Percentiles rank a stretch among this genome's conserved stretches.
Evolutionary conservation across 495 filamentous ascomycete species (phyloP).

Genomic region (Hypoxylon lienhwacheense): DNA sequence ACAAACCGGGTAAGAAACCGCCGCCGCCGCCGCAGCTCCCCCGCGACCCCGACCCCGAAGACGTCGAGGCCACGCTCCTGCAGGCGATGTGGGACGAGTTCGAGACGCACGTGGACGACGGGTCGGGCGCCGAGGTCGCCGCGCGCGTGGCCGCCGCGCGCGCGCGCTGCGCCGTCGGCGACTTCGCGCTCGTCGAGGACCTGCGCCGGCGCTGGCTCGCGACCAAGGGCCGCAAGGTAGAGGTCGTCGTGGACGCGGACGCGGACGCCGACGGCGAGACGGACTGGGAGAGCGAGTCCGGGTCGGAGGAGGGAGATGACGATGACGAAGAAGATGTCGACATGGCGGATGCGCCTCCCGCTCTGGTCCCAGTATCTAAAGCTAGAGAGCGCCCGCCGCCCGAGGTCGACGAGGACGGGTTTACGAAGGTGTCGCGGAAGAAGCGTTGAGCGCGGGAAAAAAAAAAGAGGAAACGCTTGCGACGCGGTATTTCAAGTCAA

Average conservation of each 20-base stretch:
- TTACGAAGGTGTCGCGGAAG: slow-evolving; percentile 82
- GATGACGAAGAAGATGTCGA: slow-evolving; percentile 66
- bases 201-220: slow-evolving; percentile 68
- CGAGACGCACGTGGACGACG: slow-evolving; percentile 87
- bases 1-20: slow-evolving; percentile 18
- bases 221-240: slow-evolving; percentile 55
- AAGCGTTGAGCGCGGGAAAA: slow-evolving; percentile 54
- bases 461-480: too few relatives aligned
- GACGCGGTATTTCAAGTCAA: too few relatives aligned
- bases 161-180: slow-evolving; percentile 60
- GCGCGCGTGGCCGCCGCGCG: slow-evolving; percentile 68
- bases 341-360: slow-evolving; percentile 76
- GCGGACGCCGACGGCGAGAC: slow-evolving; percentile 63
- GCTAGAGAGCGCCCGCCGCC: slow-evolving; percentile 68
- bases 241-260: slow-evolving; percentile 59
- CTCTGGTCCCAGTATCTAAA: slow-evolving; percentile 57
- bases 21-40: too few relatives aligned
- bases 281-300: slow-evolving; percentile 56
- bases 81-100: slow-evolving; percentile 97
- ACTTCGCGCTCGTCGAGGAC: slow-evolving; percentile 67
- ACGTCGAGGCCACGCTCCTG: slow-evolving; percentile 78
- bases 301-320: slow-evolving; percentile 56
- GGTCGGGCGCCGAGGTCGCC: slow-evolving; percentile 74
- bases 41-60: slow-evolving; percentile 72
- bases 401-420: slow-evolving; percentile 90